Evolutionary conservation across 441 rosid genomes (phyloP).

Genomic region (Rhodomyrtus psidioides): DNA sequence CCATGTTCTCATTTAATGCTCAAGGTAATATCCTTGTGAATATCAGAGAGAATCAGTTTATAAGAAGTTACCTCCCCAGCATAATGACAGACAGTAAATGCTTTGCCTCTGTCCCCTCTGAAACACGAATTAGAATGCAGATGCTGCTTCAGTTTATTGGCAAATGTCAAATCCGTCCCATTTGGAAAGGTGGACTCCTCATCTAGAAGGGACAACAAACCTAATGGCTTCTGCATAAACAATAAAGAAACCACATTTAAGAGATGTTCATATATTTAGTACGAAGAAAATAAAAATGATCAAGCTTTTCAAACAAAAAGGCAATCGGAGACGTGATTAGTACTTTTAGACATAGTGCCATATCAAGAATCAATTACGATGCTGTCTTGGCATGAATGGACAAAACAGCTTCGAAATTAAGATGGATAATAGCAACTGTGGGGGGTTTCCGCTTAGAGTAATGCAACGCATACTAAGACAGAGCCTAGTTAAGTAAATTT

Average conservation of each 20-base stretch:
- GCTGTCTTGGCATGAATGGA: not conserved
- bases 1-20: not conserved
- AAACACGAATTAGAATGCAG: conserved; percentile 67
- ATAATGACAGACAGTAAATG: conserved; percentile 82
- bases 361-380: not conserved
- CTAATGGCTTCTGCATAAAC: conserved; percentile 81
- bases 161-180: conserved; percentile 92
- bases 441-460: not conserved
- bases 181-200: conserved; percentile 98
- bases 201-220: conserved; percentile 78
- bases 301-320: not conserved
- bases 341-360: not conserved
- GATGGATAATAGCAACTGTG: not conserved
- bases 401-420: not conserved
- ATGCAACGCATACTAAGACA: not conserved
- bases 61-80: conserved; percentile 76
- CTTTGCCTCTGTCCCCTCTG: conserved; percentile 75
- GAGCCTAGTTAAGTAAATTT: not conserved
- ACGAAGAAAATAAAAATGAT: not conserved
- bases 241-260: not conserved
- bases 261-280: not conserved
- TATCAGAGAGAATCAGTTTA: not conserved
- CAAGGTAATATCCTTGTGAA: not conserved
- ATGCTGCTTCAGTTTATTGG: conserved; percentile 94
- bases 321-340: not conserved